Base-by-base conservation (phyloP, 371 early-diverging fungal species). In the Syncephalastrum monosporum region DNA sequence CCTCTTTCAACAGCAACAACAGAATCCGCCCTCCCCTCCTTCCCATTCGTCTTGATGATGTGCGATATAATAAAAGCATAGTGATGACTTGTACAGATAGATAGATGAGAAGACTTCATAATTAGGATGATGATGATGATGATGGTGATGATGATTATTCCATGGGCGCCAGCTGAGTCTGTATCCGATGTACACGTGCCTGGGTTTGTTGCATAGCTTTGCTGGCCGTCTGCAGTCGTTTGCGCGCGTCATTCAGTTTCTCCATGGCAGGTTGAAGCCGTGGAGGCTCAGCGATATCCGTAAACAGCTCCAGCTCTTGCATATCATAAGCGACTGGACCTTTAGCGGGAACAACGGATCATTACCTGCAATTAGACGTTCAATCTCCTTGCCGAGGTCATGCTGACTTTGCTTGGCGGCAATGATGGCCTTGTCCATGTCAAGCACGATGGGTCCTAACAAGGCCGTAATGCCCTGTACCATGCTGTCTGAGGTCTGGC, bases 331-430 rank as follows among this genome's bases (percentile, higher is more conserved):
- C 25, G 13, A 41, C 0, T 12, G 15, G 27, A 6, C 41, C 16
- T 29, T 17, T 47, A 42, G 41, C n/a, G n/a, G 24, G 10, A 19
- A 33, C 21, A 7, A n/a, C 16, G 43, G 29, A 44, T 33, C 23
- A 38, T 59, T 74, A 81, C 84, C 84, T 56, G 82, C 74, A 52
- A 78, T 63, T 16, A 84, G 51, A 8, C 80, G 74, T 44, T 82
- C 84, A 59, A 84, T 81, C 60, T 84, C 84, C 55, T 81, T 76
- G 23, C 78, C 73, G 23, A 84, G 68, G 5, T 81, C 81, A 23
- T 68, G 60, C 55, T 84, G 84, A 33, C 82, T 81, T 53, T 74
- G 68, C 53, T 79, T 75, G 3, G 76, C 74, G n/a, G 74, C 69
- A 21, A 70, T 55, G 21, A 84, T 75, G 5, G 78, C 73, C 46